Evolutionary conservation across 2,329 filamentous ascomycete genomes (phyloP).

Genomic region (Xylaria sp.): DNA sequence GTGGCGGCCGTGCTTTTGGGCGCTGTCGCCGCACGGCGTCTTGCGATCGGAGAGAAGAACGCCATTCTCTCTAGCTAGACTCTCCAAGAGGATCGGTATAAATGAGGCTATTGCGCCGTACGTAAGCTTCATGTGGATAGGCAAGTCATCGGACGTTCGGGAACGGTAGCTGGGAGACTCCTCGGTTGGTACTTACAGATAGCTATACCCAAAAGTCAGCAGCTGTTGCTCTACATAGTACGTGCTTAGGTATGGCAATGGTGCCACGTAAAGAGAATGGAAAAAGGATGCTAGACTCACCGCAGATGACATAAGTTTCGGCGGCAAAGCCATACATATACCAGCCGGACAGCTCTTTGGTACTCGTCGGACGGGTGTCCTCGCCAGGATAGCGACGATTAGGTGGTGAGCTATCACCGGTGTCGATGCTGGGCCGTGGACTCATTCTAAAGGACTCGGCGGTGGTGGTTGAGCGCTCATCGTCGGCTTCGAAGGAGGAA

Average conservation of each 20-base stretch:
- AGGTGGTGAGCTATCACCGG: slow-evolving; percentile 51
- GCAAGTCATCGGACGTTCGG: not conserved
- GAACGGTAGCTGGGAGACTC: not conserved
- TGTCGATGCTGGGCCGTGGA: slow-evolving; percentile 52
- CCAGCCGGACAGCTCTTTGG: slow-evolving; percentile 90
- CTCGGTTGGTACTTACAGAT: slow-evolving; percentile 45
- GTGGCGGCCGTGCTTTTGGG: slow-evolving; percentile 58
- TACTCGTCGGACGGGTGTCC: slow-evolving; percentile 87
- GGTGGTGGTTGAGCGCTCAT: slow-evolving; percentile 68
- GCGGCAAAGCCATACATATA: slow-evolving; percentile 97
- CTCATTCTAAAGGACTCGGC: slow-evolving; percentile 54
- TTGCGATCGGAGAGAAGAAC: slow-evolving; percentile 82
- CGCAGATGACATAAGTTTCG: slow-evolving; percentile 96
- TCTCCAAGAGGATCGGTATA: slow-evolving; percentile 94
- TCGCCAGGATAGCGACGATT: slow-evolving; percentile 78
- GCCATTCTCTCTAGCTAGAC: slow-evolving; percentile 90
- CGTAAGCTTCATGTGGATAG: slow-evolving; percentile 29
- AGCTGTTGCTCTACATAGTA: not conserved
- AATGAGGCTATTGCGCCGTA: slow-evolving; percentile 76
- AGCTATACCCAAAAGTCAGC: slow-evolving; percentile 36
- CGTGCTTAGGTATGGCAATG: not conserved
- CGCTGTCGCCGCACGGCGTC: slow-evolving; percentile 77
- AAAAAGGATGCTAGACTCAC: slow-evolving; percentile 61
- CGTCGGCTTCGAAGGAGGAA: slow-evolving; percentile 75
- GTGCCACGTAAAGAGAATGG: not conserved